Conservation (phyloP, 371 early-diverging fungal genomes). For the Sporodiniella umbellata region DNA sequence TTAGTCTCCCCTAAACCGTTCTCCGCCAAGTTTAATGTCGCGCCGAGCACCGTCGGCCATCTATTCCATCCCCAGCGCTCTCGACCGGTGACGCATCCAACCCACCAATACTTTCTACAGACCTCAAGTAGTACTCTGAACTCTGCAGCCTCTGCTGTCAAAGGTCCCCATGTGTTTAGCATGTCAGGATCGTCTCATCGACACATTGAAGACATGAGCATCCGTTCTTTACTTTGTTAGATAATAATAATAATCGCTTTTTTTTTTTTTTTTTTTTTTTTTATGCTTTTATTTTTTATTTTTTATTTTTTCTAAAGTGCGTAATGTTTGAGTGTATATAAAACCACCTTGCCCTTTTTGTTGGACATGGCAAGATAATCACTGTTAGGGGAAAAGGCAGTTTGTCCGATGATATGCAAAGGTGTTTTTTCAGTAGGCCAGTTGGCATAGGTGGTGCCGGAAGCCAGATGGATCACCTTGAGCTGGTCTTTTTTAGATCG, state of each 20-base stretch:
- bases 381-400: conserved; percentile 85
- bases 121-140: conserved; percentile 44
- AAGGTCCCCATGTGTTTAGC: conserved; percentile 15
- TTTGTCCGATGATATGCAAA: conserved; percentile 66
- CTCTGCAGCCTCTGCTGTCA: conserved; percentile 40
- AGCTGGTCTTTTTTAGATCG: conserved; percentile 70
- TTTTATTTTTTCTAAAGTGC: conserved; percentile 27
- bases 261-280: conserved; percentile 3
- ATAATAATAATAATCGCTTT: conserved; percentile 10
- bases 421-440: conserved; percentile 90
- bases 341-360: conserved; percentile 78
- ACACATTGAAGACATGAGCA: conserved; percentile 33
- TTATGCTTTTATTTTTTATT: no score
- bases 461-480: conserved; percentile 75
- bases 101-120: conserved; percentile 45
- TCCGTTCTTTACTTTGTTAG: conserved; percentile 36
- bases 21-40: no score
- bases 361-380: conserved; percentile 90
- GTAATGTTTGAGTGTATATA: conserved; percentile 79
- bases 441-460: conserved; percentile 78
- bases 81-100: conserved; percentile 37
- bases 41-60: no score
- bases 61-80: no score
- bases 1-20: no score
- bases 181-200: conserved; percentile 5